Base-by-base conservation (phyloP, 2,329 filamentous ascomycete species). In the Aspergillus fumigatus region DNA sequence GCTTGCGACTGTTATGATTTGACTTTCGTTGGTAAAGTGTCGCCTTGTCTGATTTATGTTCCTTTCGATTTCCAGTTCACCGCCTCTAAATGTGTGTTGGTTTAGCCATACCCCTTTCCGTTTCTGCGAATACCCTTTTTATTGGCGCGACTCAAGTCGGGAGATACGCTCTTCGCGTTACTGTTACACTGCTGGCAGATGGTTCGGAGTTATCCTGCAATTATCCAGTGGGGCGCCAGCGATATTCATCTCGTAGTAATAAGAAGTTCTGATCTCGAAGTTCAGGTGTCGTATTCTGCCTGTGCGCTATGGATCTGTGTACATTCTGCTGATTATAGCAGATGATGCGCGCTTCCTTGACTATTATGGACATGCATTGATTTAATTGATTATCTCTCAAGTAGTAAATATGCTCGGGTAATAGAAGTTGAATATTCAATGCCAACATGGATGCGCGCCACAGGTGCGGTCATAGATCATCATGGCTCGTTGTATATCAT, bases 401-500 rank as follows among this genome's bases (percentile, higher is more conserved):
- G 47, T 54, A 54, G 52, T 50, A 53, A 56, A 43, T 23, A 53
- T 56, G 56, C 58, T 56, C 40, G 54, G 50, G 54, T 51, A 52
- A 50, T 52, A 41, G 51, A 56, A 53, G 53, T 64, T 27, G 26
- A n/a, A 59, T 53, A 54, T 52, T 58, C 45, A 55, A 57, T 60
- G 58, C 59, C 48, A 59, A 56, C 35, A 43, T 55, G 51, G 50
- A 51, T 62, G 50, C 56, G 52, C 61, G 55, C 50, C 53, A 56
- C 51, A 43, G 25, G 49, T 52, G 56, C 48, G 56, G 54, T 62
- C 56, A 55, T 67, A 49, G 54, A 38, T 60, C 65, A 38, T 60
- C 65, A 59, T 65, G 51, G 60, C 58, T 67, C 62, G 60, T 67
- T 56, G 59, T 55, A 62, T 62, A 55, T 64, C 63, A 58, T 66